A percentile compares a stretch with the other conserved stretches of the same genome.
Evolutionary conservation across 1,139 yeast species (phyloP).

Genomic region (Pichia sp.): DNA sequence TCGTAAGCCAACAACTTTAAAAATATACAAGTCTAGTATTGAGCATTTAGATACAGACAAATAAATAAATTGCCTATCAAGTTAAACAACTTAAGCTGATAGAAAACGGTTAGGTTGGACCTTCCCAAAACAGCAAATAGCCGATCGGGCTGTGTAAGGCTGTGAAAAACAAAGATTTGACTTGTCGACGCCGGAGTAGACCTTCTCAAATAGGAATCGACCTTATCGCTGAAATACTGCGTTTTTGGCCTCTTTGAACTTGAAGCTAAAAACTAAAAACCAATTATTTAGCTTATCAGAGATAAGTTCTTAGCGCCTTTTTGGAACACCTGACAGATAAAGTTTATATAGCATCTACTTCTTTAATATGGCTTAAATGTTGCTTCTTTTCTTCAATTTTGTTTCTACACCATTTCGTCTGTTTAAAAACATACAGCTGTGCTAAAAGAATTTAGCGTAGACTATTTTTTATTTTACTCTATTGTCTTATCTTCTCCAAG

Average conservation of each 20-base stretch:
- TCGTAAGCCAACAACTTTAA: no score
- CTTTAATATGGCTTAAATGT: neutral
- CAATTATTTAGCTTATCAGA: neutral
- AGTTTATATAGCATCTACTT: no score
- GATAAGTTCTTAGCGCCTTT: no score
- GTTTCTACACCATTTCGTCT: neutral
- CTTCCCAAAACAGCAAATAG: neutral
- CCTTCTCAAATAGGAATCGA: neutral
- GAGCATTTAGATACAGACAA: no score
- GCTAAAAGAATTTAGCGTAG: neutral
- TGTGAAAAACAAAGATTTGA: neutral
- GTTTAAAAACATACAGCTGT: neutral
- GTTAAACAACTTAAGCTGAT: no score
- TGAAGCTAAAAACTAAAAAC: no score
- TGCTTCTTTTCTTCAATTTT: neutral
- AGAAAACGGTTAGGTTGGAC: neutral
- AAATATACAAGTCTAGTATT: no score
- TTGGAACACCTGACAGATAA: no score
- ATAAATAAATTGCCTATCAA: no score
- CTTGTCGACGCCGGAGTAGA: neutral
- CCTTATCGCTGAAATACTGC: neutral
- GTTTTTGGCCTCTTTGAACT: no score
- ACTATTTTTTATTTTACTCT: no score
- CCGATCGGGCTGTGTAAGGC: neutral
- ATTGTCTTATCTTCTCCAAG: neutral